These are phyloP conservation scores for Gaeumannomyces sp. DNA, from an alignment of 2,329 filamentous ascomycete genomes.

Conservation along the genomic window DNA sequence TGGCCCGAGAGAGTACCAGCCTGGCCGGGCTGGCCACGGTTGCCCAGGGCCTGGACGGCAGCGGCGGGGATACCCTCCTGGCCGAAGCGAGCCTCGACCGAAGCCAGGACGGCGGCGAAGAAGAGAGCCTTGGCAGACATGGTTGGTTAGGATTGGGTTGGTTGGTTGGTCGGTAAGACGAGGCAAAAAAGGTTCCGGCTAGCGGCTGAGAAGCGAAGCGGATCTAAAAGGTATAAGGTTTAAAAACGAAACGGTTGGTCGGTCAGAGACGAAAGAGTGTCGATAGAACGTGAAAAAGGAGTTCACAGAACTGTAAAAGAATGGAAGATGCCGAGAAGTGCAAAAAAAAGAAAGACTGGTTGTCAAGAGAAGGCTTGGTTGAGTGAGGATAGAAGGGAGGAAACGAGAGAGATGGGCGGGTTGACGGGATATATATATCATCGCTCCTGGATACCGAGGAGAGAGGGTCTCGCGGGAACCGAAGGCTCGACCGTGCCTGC, in stretches of 20 bases:
- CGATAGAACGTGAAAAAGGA: constrained; percentile 17
- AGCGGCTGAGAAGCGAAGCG: constrained; percentile 7
- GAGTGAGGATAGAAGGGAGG: constrained; percentile 14
- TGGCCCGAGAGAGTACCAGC: constrained; percentile 58
- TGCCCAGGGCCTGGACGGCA: constrained; percentile 45
- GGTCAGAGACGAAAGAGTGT: constrained; percentile 5
- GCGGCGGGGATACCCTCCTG: constrained; percentile 56
- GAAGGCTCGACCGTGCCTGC: too few relatives aligned
- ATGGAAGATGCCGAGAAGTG: constrained; percentile 16
- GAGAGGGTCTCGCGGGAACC: too few relatives aligned
- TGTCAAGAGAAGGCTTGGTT: constrained; percentile 4
- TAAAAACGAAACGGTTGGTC: background rate
- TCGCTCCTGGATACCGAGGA: background rate
- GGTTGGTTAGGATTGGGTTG: constrained; percentile 15
- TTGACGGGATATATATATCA: background rate
- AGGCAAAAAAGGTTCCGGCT: background rate
- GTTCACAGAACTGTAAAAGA: constrained; percentile 26
- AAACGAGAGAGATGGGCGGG: background rate
- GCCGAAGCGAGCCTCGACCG: constrained; percentile 51
- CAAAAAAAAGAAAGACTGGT: constrained; percentile 8
- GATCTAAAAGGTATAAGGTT: background rate
- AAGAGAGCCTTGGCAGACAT: constrained; percentile 39
- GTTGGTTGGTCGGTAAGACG: background rate
- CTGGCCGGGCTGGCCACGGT: constrained; percentile 47
- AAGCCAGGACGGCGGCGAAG: constrained; percentile 34